Conservation (phyloP, 2,329 filamentous ascomycete species). For the Fusarium bactridioides region DNA sequence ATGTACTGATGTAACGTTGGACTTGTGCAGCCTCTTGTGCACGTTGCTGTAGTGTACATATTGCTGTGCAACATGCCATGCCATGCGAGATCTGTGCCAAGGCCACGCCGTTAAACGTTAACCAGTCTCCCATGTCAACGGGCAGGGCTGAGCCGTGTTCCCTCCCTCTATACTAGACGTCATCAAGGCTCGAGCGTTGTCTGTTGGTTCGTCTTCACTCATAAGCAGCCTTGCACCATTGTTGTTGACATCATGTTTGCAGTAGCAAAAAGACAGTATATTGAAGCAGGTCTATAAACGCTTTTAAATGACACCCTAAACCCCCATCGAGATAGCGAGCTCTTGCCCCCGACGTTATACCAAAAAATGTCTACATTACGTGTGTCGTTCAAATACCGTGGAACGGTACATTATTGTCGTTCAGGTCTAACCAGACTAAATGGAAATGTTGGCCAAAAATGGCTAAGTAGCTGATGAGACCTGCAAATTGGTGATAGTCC, state of each 20-base stretch:
- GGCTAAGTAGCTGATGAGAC: not conserved
- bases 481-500: not conserved
- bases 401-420: conserved; percentile 13
- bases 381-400: conserved; percentile 22
- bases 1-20: conserved; percentile 7
- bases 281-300: conserved; percentile 32
- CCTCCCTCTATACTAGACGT: not conserved
- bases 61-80: conserved; percentile 8
- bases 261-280: conserved; percentile 4
- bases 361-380: conserved; percentile 34
- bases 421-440: not conserved
- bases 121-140: not conserved
- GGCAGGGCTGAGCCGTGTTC: conserved; percentile 3
- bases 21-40: not conserved
- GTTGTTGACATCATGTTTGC: not conserved
- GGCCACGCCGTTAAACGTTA: conserved; percentile 8
- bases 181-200: conserved; percentile 12
- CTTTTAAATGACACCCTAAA: conserved; percentile 32
- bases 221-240: not conserved
- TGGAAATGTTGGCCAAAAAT: not conserved
- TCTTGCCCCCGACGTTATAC: conserved; percentile 22
- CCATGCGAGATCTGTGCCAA: conserved; percentile 8
- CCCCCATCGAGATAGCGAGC: conserved; percentile 17
- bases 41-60: not conserved
- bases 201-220: not conserved